phyloP scores from a whole-genome alignment of 2,329 filamentous ascomycete species.

The Pyrenochaeta sp. region DNA sequence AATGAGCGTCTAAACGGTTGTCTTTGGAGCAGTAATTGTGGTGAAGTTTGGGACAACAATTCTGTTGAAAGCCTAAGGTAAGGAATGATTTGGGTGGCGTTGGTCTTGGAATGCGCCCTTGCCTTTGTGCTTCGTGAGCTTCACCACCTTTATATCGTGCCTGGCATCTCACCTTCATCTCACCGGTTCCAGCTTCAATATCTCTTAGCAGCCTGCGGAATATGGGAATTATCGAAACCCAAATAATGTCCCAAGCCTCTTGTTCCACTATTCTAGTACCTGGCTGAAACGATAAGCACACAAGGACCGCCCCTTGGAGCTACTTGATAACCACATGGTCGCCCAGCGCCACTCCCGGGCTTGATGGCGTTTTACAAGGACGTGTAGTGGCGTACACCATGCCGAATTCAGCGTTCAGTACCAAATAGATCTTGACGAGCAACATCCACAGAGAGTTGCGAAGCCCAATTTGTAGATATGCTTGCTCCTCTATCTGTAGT shows the following conservation, averaged over 20 bases:
- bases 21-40: not conserved
- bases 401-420: no score
- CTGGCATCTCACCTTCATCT: no score
- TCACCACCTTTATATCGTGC: no score
- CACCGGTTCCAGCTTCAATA: no score
- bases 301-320: slow-evolving; percentile 8
- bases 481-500: no score
- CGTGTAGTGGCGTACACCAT: no score
- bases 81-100: no score
- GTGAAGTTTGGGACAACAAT: not conserved
- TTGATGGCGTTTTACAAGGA: not conserved
- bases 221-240: no score
- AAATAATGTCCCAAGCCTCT: not conserved
- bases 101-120: not conserved
- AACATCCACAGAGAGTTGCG: no score
- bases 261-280: not conserved
- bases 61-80: not conserved
- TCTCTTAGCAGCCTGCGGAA: no score
- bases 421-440: no score
- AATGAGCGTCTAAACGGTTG: not conserved
- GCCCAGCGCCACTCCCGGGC: slow-evolving; percentile 3
- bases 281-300: not conserved
- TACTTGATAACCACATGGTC: slow-evolving; percentile 3
- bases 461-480: no score
- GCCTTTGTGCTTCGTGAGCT: not conserved